These are phyloP conservation scores for Huntiella savannae DNA, from an alignment of 2,329 filamentous ascomycete species.

Conservation along the genomic window DNA sequence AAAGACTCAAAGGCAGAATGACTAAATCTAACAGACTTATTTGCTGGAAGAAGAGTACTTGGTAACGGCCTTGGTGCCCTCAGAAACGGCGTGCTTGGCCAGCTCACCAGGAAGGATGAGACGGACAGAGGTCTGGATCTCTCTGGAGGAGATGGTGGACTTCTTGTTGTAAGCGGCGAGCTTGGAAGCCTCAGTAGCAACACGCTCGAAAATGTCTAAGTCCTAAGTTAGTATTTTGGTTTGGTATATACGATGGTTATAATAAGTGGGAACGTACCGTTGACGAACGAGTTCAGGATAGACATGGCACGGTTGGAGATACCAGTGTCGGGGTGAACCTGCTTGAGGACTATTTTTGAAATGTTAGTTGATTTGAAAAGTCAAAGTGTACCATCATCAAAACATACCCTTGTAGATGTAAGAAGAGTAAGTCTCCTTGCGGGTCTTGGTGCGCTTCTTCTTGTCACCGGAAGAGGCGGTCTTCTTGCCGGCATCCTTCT, in stretches of 20 bases:
- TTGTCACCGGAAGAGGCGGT: conserved; percentile 89
- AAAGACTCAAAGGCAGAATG: conserved; percentile 25
- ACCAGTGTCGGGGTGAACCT: conserved; percentile 99
- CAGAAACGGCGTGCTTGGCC: conserved; percentile 97
- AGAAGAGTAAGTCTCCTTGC: conserved; percentile 99
- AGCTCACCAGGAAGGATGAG: conserved; percentile 97
- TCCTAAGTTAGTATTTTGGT: conserved; percentile 14
- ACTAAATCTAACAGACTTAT: conserved; percentile 35
- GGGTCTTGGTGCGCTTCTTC: conserved; percentile 99
- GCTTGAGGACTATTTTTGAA: conserved; percentile 66
- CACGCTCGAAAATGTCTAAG: conserved; percentile 96
- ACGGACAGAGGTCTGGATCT: conserved; percentile 96
- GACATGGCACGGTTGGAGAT: conserved; percentile 99
- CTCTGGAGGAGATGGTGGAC: conserved; percentile 96
- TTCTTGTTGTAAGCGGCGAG: conserved; percentile 99
- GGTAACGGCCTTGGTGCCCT: conserved; percentile 99
- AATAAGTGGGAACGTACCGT: conserved; percentile 42
- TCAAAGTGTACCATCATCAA: conserved; percentile 9
- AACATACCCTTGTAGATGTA: conserved; percentile 97
- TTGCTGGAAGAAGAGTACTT: conserved; percentile 99
- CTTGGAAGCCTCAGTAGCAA: conserved; percentile 97
- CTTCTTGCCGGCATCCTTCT: conserved; percentile 99
- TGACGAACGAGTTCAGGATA: conserved; percentile 99
- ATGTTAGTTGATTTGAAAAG: conserved; percentile 10
- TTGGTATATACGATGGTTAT: neutral